Base-by-base conservation (phyloP, 1,284 basidiomycete genomes). In the Ceratobasidium sp. region DNA sequence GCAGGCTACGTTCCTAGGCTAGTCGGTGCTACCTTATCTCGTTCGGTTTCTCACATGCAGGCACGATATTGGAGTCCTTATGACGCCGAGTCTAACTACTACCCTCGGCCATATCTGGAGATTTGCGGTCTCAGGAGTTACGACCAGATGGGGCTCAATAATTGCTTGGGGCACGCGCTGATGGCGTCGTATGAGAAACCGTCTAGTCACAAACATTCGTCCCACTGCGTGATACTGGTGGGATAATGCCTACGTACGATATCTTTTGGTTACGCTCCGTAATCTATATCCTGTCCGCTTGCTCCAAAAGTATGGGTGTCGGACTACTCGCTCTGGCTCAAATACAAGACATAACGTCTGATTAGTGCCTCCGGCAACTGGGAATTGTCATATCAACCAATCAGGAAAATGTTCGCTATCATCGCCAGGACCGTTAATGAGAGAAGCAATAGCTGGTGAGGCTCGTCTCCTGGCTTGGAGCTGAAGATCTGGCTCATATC, bases 341-440 rank as follows among this genome's bases (percentile, higher is more conserved):
- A 37, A 45, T 74, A n/a, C n/a, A 37, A 8, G 71, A 37, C 23
- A 53, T 49, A 39, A 49, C 33, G 47, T n/a, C 71, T 31, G 71
- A 53, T 64, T 74, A 23, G 60, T 20, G 5, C 42, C 45, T 74
- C 60, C 60, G 54, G 45, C 60, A 63, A 51, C 71, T 37, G 26
- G 58, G 45, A 53, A 74, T 53, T 74, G 71, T 64, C 71, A 74
- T 74, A 74, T 53, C 71, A 74, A 74, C 71, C 71, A 45, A 74
- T 74, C 53, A 74, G 60, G 60, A 61, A 42, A 73, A 53, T 64
- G 60, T 33, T 64, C 60, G 47, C 51, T 26, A 49, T 64, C 71
- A 74, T 61, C 56, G 28, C 47, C 31, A 74, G 58, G 45, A 5
- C 54, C 35, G 37, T 49, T 58, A 63, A 74, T 74, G 71, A 74